Evolutionary conservation across 768 basidiomycete genomes (phyloP), one percentile per base, ranked within the genome.

Genomic region (Chalciporus pseudorubinellus): DNA sequence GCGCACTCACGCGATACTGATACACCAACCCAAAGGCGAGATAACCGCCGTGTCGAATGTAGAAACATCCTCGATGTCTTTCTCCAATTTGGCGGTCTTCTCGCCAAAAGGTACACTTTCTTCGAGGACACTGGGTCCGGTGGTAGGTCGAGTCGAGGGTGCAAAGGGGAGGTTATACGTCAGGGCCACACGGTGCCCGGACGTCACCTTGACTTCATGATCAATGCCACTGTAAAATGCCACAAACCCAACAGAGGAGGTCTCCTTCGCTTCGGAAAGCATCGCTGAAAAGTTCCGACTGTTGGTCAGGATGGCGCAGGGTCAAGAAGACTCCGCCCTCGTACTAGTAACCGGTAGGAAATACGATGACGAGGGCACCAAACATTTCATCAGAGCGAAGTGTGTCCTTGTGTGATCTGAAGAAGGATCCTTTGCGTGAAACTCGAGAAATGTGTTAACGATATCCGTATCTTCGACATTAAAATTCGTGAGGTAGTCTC

Each of bases 381-480:
- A 81, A 74, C 74, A 79, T 78, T 19, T 57, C 56, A 4, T 67
- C 65, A 12, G 65, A 58, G 8, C 73, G 72, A 8, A 76, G 76
- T 0, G 78, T 77, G 51, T 80, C 80, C 33, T 72, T 69, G 53
- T 79, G n/a, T n/a, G n/a, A n/a, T n/a, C n/a, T n/a, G n/a, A n/a
- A n/a, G n/a, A n/a, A n/a, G n/a, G n/a, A n/a, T n/a, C n/a, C n/a
- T n/a, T n/a, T n/a, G n/a, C n/a, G n/a, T n/a, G n/a, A 78, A 1
- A 73, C 34, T 57, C 77, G 78, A 69, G 80, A 79, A 57, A 77
- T 4, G 46, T 42, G n/a, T 68, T 61, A 20, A 72, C 9, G 5
- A 76, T 44, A 7, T 66, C 70, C 1, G 59, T 49, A 6, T 51
- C 39, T 12, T 50, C 58, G 16, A 64, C 46, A 42, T 67, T 63